phyloP scores from a whole-genome alignment of 108 stramenopile genomes.

The Asterionellopsis glacialis region DNA sequence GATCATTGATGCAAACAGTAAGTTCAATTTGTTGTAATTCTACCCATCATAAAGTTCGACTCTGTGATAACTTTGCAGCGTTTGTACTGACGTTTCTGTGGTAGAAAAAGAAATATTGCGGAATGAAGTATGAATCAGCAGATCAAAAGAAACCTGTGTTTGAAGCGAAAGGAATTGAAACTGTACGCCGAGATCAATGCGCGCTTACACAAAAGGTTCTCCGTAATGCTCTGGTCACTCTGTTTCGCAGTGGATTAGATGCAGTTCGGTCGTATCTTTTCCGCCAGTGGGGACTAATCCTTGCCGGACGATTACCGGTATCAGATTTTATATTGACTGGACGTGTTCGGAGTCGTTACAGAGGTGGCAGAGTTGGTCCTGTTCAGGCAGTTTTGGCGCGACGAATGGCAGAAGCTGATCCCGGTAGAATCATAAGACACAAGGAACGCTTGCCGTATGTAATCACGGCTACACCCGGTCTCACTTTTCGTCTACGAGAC shows the following conservation, averaged over 20 bases:
- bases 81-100: neutral
- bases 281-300: conserved; percentile 75
- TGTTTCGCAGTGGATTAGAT: conserved; percentile 54
- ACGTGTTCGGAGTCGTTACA: conserved; percentile 70
- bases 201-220: conserved; percentile 79
- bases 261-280: conserved; percentile 59
- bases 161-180: conserved; percentile 89
- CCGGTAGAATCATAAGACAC: conserved; percentile 67
- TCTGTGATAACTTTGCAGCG: neutral
- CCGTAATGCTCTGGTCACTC: conserved; percentile 62
- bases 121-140: conserved; percentile 82
- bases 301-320: conserved; percentile 72
- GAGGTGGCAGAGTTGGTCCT: conserved; percentile 74
- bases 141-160: conserved; percentile 67
- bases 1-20: conserved; percentile 80
- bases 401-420: conserved; percentile 73
- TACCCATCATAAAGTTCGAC: neutral
- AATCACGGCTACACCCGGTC: conserved; percentile 80
- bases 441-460: conserved; percentile 83
- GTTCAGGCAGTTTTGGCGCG: conserved; percentile 82
- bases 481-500: conserved; percentile 65
- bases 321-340: conserved; percentile 86
- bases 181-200: conserved; percentile 82
- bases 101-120: conserved; percentile 83
- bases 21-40: conserved; percentile 1